phyloP scores from a whole-genome alignment of 305 asterid genomes.

The Ajuga reptans region DNA sequence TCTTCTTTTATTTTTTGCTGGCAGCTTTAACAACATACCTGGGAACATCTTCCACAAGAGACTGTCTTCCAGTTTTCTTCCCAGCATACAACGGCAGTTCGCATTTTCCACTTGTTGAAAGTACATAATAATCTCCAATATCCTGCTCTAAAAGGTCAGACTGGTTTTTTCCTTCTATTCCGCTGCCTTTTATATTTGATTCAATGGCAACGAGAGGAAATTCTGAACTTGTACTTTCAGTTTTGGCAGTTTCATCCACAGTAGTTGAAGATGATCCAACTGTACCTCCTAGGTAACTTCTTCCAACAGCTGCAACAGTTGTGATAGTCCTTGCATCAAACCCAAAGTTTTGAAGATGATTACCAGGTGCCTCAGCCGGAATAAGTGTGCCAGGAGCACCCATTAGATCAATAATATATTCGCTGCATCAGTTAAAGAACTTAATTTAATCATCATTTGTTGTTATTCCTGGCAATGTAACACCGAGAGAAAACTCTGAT shows the following conservation, averaged over 20 bases:
- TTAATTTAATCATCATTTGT: constrained; percentile 15
- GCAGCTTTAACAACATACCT: constrained; percentile 29
- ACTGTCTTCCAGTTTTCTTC: constrained; percentile 29
- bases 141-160: constrained; percentile 35
- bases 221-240: constrained; percentile 28
- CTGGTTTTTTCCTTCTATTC: constrained; percentile 26
- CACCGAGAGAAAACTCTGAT: not conserved
- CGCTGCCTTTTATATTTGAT: constrained; percentile 23
- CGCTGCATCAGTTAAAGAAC: constrained; percentile 51
- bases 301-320: constrained; percentile 32
- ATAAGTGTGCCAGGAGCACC: constrained; percentile 99
- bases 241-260: constrained; percentile 29
- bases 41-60: constrained; percentile 37
- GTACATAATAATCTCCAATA: constrained; percentile 30
- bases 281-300: constrained; percentile 31
- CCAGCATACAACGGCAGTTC: constrained; percentile 29
- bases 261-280: constrained; percentile 26
- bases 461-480: not conserved
- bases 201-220: constrained; percentile 24
- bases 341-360: constrained; percentile 54
- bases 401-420: constrained; percentile 93
- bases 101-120: constrained; percentile 27
- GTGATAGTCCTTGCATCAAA: constrained; percentile 48
- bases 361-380: constrained; percentile 77
- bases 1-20: not conserved